These are phyloP conservation scores for Kappamyces sp. DNA, from an alignment of 192 early-diverging fungal species.

Conservation along the genomic window DNA sequence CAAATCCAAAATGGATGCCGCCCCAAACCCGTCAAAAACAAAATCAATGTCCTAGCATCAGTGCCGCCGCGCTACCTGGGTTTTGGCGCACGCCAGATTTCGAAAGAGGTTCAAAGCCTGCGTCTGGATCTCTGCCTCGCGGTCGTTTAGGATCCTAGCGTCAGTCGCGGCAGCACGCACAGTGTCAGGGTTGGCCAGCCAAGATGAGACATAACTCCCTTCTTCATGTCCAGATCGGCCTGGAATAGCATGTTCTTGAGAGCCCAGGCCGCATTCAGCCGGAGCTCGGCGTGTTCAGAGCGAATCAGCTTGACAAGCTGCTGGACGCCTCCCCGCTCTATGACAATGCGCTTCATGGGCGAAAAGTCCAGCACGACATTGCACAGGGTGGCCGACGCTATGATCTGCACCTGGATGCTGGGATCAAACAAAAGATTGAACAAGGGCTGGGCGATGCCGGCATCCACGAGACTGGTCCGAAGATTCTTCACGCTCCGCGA, in stretches of 20 bases:
- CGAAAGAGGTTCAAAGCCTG: conserved; percentile 69
- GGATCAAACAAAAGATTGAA: conserved; percentile 62
- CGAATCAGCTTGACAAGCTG: conserved; percentile 56
- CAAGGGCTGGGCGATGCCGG: conserved; percentile 61
- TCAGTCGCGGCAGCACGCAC: conserved; percentile 17
- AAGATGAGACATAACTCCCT: conserved; percentile 58
- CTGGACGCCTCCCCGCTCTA: conserved; percentile 68
- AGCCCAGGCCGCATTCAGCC: conserved; percentile 74
- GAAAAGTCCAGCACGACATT: conserved; percentile 83
- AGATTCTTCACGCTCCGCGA: conserved; percentile 71
- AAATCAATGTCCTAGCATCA: conserved; percentile 56
- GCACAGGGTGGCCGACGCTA: conserved; percentile 72
- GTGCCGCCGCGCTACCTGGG: background rate
- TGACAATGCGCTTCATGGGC: conserved; percentile 66
- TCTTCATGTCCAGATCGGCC: conserved; percentile 63
- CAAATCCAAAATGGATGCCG: conserved; percentile 48
- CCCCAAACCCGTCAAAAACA: conserved; percentile 65
- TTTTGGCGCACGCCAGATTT: conserved; percentile 60
- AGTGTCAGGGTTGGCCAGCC: conserved; percentile 51
- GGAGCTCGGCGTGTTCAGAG: conserved; percentile 38
- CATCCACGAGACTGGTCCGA: conserved; percentile 74
- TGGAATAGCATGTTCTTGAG: conserved; percentile 73
- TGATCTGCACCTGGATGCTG: conserved; percentile 54
- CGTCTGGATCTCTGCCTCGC: conserved; percentile 59
- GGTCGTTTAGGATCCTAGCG: conserved; percentile 53